These are phyloP conservation scores for Diaporthe eres DNA, from an alignment of 2,329 filamentous ascomycete species.

Conservation along the genomic window DNA sequence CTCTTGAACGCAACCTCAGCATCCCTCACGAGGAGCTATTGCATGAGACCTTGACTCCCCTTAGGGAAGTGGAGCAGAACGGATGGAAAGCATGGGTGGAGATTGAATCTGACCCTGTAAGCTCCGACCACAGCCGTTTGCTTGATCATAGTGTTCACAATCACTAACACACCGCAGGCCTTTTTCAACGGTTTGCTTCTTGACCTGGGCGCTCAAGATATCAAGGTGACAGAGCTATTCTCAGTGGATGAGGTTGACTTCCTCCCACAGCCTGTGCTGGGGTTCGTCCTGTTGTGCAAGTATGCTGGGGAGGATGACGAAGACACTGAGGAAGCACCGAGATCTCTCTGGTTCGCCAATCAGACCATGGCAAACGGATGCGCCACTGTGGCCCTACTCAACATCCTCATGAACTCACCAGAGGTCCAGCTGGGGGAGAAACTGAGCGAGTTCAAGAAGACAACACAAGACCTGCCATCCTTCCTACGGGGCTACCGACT, in stretches of 20 bases:
- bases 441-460: constrained; percentile 79
- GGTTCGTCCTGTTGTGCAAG: constrained; percentile 90
- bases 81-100: constrained; percentile 84
- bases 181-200: constrained; percentile 89
- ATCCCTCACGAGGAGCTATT: constrained; percentile 56
- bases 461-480: constrained; percentile 78
- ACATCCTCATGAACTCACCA: constrained; percentile 89
- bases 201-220: constrained; percentile 80
- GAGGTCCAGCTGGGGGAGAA: constrained; percentile 77
- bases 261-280: constrained; percentile 82
- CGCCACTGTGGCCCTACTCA: constrained; percentile 91
- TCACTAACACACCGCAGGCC: constrained; percentile 62
- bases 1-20: constrained; percentile 46
- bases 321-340: constrained; percentile 67
- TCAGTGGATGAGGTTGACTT: constrained; percentile 77
- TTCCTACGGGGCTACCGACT: constrained; percentile 83
- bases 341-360: constrained; percentile 92
- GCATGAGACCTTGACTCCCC: constrained; percentile 61
- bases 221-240: constrained; percentile 84
- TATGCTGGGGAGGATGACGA: constrained; percentile 70
- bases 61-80: constrained; percentile 66
- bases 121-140: constrained; percentile 45
- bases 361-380: constrained; percentile 91
- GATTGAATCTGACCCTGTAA: constrained; percentile 89
- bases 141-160: background rate